Conservation (phyloP, 2,329 filamentous ascomycete species). For the Pseudophaeomoniella oleicola region DNA sequence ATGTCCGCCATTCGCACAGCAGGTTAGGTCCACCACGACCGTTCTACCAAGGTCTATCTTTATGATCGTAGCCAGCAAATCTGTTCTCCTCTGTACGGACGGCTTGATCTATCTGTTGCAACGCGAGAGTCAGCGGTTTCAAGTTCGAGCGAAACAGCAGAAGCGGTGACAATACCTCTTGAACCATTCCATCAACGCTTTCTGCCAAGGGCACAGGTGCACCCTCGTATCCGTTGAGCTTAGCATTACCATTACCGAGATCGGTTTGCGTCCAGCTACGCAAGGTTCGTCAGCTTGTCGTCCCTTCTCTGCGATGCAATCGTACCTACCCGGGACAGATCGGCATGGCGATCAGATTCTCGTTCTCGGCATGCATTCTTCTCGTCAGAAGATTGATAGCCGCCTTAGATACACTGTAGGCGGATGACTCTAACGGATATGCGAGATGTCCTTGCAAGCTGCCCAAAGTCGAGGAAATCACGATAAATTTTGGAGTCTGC, state of each 20-base stretch:
- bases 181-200: slow-evolving; percentile 17
- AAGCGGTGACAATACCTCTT: slow-evolving; percentile 5
- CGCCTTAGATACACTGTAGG: slow-evolving; percentile 14
- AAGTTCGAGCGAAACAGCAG: not conserved
- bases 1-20: no score
- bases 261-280: slow-evolving; percentile 24
- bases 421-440: slow-evolving; percentile 6
- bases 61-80: no score
- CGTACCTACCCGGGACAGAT: slow-evolving; percentile 19
- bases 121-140: no score
- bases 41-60: no score
- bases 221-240: slow-evolving; percentile 14
- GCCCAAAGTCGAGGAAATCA: slow-evolving; percentile 21
- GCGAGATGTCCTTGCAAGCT: slow-evolving; percentile 18
- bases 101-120: no score
- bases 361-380: slow-evolving; percentile 12
- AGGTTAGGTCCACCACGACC: no score
- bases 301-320: not conserved
- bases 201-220: slow-evolving; percentile 22
- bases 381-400: slow-evolving; percentile 11
- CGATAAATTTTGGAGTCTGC: slow-evolving; percentile 20
- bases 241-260: slow-evolving; percentile 24
- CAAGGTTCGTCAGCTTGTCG: slow-evolving; percentile 2
- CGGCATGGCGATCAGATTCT: slow-evolving; percentile 12
- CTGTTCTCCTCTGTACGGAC: no score